A percentile compares a stretch with the other conserved stretches of the same genome.
Conservation (phyloP, 805 yeast species). For the Wickerhamiella spandovensis region DNA sequence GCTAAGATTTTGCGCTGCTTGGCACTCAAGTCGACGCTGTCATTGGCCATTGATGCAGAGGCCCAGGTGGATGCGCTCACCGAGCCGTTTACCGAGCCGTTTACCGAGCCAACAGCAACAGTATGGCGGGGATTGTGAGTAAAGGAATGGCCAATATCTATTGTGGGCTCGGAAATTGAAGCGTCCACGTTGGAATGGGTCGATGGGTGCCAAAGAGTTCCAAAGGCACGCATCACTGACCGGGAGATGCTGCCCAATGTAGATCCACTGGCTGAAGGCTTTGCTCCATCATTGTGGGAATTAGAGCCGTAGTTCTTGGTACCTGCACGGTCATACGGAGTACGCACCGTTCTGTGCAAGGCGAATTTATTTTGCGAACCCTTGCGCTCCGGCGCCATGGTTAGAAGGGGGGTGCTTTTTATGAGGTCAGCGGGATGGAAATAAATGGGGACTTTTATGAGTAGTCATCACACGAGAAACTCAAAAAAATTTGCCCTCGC, state of each 20-base stretch:
- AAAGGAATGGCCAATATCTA: neutral
- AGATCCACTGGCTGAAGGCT: neutral
- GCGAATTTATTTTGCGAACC: neutral
- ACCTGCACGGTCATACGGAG: neutral
- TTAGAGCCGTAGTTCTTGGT: neutral
- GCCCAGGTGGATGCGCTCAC: neutral
- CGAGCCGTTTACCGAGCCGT: too few species aligned
- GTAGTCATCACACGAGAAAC: neutral
- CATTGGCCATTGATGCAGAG: neutral
- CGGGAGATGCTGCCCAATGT: neutral
- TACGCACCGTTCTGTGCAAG: neutral
- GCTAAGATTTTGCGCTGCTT: neutral
- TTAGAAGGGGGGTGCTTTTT: neutral
- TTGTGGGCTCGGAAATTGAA: neutral
- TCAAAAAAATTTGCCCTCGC: neutral
- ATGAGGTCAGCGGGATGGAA: neutral
- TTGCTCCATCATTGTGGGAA: neutral
- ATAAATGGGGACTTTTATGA: neutral
- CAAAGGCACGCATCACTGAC: slow-evolving; percentile 1
- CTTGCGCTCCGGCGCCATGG: slow-evolving; percentile 3
- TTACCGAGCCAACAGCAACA: too few species aligned
- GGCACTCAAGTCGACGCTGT: neutral
- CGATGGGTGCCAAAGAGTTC: neutral
- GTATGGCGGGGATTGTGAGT: too few species aligned
- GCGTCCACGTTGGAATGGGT: neutral